phyloP scores from a whole-genome alignment of 2,329 filamentous ascomycete genomes.

The Thelonectria rubi region DNA sequence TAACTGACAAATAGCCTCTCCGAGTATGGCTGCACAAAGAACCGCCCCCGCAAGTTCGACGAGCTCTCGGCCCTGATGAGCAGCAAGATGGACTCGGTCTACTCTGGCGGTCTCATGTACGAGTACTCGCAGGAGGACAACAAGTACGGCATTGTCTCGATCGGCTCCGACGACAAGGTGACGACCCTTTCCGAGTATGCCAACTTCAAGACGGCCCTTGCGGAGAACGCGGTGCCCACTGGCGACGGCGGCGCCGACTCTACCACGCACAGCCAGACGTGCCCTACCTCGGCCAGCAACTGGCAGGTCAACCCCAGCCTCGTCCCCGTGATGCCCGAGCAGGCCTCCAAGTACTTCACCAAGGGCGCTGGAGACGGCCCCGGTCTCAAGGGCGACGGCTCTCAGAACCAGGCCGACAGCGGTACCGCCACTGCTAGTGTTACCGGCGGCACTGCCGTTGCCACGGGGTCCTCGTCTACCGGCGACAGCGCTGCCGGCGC shows the following conservation, averaged over 20 bases:
- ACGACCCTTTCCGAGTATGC: constrained; percentile 69
- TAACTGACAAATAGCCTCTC: constrained; percentile 67
- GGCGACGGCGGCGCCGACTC: constrained; percentile 60
- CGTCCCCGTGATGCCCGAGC: constrained; percentile 61
- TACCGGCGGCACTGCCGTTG: constrained; percentile 46
- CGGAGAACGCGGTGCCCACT: constrained; percentile 59
- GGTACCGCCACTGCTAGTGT: constrained; percentile 57
- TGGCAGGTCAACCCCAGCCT: constrained; percentile 62
- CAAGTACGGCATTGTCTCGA: constrained; percentile 80
- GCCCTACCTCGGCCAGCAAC: constrained; percentile 57
- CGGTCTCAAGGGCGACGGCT: constrained; percentile 62
- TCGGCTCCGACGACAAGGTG: constrained; percentile 62
- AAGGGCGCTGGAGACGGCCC: constrained; percentile 63
- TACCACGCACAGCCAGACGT: constrained; percentile 57
- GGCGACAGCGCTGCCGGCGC: constrained; percentile 45
- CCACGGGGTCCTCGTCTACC: constrained; percentile 34
- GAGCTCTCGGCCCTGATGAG: constrained; percentile 85
- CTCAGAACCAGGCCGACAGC: constrained; percentile 60
- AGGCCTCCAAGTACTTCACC: constrained; percentile 62
- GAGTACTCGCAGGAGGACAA: constrained; percentile 87
- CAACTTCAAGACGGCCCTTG: constrained; percentile 58
- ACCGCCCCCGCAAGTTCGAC: constrained; percentile 77
- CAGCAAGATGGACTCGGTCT: constrained; percentile 83
- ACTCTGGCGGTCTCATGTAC: constrained; percentile 96
- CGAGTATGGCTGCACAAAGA: constrained; percentile 90